phyloP scores from a whole-genome alignment of 352 stramenopile species.

The Phytopythium montanum region DNA sequence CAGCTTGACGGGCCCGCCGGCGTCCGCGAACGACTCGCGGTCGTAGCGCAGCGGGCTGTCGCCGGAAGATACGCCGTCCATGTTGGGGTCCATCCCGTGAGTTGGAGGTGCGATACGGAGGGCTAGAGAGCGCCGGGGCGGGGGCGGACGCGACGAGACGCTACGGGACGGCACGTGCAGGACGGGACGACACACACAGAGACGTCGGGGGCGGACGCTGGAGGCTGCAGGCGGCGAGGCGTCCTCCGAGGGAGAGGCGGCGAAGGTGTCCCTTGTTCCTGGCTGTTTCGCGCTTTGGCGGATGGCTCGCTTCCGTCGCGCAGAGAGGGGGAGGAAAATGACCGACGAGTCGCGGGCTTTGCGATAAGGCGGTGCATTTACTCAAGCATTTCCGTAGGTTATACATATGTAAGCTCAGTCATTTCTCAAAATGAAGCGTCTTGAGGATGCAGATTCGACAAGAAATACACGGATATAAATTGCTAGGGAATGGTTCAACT shows the following conservation, averaged over 20 bases:
- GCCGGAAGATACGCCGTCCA: conserved; percentile 1
- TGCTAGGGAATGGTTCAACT: no score
- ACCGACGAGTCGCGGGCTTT: no score
- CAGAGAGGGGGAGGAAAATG: neutral
- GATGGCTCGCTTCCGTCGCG: neutral
- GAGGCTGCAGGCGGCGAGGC: neutral
- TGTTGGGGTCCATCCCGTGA: neutral
- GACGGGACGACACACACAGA: conserved; percentile 4
- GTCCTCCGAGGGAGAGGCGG: neutral
- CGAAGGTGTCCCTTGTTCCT: conserved; percentile 1
- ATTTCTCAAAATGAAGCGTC: no score
- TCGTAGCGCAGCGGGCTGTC: conserved; percentile 1
- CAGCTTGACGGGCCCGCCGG: conserved; percentile 62
- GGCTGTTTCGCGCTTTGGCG: neutral
- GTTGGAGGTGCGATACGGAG: neutral
- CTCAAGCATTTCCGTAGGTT: no score
- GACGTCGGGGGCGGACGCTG: neutral
- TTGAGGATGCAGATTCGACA: no score
- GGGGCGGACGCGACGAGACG: neutral
- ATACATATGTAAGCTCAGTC: no score
- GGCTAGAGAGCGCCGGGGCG: neutral
- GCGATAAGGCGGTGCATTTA: no score
- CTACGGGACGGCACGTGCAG: conserved; percentile 1
- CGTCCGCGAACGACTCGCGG: conserved; percentile 2
- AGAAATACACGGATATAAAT: no score